A percentile compares a stretch with the other conserved stretches of the same genome.
These are phyloP conservation scores for Dendrobium huoshanense DNA, from an alignment of 106 monocot species.

Conservation along the genomic window DNA sequence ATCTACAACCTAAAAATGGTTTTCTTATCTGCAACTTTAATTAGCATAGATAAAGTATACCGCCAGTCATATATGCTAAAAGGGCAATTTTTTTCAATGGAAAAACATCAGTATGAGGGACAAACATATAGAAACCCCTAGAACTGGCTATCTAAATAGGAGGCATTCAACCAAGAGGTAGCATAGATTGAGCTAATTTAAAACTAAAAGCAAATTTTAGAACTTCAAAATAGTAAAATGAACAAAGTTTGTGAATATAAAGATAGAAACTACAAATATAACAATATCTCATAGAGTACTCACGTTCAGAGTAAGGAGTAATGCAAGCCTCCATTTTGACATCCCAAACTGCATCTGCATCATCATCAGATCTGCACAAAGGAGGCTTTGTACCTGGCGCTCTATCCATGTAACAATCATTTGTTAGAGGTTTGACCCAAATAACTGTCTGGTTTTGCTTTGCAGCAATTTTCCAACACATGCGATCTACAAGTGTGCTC, in stretches of 20 bases:
- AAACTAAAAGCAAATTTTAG: neutral
- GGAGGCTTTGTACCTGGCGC: slow-evolving; percentile 41
- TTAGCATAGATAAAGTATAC: neutral
- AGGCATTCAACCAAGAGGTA: neutral
- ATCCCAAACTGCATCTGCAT: slow-evolving; percentile 62
- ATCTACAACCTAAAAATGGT: neutral
- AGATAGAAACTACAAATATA: neutral
- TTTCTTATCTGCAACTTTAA: neutral
- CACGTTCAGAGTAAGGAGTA: slow-evolving; percentile 56
- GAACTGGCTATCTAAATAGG: neutral
- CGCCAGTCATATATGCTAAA: neutral
- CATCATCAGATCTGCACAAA: slow-evolving; percentile 43
- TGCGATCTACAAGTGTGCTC: slow-evolving; percentile 55
- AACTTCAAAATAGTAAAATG: neutral
- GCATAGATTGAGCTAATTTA: neutral
- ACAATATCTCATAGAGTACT: slow-evolving; percentile 15
- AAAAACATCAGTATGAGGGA: neutral
- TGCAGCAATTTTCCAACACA: slow-evolving; percentile 70
- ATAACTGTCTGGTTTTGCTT: slow-evolving; percentile 66
- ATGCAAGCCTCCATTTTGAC: slow-evolving; percentile 62
- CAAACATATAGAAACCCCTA: neutral
- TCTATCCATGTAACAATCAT: slow-evolving; percentile 58
- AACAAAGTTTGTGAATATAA: neutral
- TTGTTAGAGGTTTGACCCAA: slow-evolving; percentile 68
- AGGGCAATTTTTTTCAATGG: neutral